Base-by-base conservation (phyloP, 352 stramenopile species). In the Globisporangium solare region DNA sequence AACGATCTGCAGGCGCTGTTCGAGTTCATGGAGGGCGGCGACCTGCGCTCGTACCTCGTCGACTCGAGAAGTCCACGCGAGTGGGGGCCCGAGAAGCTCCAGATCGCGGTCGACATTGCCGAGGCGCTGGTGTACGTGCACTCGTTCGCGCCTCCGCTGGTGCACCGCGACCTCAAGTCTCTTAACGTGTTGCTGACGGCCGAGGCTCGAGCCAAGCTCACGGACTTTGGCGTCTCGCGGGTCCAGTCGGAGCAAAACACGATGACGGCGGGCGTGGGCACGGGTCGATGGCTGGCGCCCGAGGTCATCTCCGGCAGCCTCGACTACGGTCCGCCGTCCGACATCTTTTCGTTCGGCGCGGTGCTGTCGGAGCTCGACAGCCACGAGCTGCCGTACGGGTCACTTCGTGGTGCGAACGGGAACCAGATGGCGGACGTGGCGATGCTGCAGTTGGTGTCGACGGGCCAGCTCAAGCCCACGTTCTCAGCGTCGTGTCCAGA, bases 341-440 rank as follows among this genome's bases (percentile, higher is more conserved):
- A 52, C 17, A 18, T 52, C 27, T 78, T 69, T 52, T 66, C 60
- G 20, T 77, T 74, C 48, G 69, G 66, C 21, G 66, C 71, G 12
- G 17, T 77, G 14, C 18, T 82, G 42, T 77, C 67, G 4, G 73
- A 83, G 51, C 46, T 83, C 17, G 70, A 76, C 43, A 76, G 69
- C 3, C 72, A 82, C 47, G 54, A 39, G 21, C 54, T 75, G 13
- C 69, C 64, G 24, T 79, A 76, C 58, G 63, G 63, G 15, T 67
- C 67, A 20, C 52, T 39, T 21, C 55, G 56, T 24, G 60, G 64
- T 18, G 22, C 56, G n/a, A 71, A 63, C n/a, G 58, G 58, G 10
- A 64, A 66, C 1, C 47, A 54, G 39, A 15, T 79, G 2, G 48
- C 68, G 4, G 65, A 74, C 18, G 64, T 66, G 6, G 69, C 68